Evolutionary conservation across 2,329 filamentous ascomycete species (phyloP).

Genomic region (Talaromyces sp.): DNA sequence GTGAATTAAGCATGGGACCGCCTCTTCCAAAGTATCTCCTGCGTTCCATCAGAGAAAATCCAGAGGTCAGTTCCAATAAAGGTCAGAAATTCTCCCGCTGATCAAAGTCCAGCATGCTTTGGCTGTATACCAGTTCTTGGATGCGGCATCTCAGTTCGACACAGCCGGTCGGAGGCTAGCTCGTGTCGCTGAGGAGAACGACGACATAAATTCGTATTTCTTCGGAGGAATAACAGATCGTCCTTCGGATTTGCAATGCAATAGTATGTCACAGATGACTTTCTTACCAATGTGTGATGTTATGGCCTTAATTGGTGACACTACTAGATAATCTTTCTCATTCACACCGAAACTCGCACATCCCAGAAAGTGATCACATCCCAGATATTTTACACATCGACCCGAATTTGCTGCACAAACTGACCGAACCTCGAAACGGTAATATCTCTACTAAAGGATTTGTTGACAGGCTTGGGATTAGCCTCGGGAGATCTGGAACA

Average conservation of each 20-base stretch:
- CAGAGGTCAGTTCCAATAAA: background rate
- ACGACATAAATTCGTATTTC: background rate
- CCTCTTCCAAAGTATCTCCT: no score
- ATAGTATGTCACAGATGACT: background rate
- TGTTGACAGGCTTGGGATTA: background rate
- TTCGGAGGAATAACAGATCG: background rate
- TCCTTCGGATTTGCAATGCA: background rate
- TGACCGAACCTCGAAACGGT: background rate
- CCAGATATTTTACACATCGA: background rate
- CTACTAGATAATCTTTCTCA: background rate
- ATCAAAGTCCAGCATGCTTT: background rate
- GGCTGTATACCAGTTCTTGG: background rate
- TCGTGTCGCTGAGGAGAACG: background rate
- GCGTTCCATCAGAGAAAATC: no score
- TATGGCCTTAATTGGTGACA: no score
- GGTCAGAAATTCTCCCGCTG: background rate
- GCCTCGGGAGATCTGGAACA: background rate
- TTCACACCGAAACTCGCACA: background rate
- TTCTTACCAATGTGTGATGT: background rate
- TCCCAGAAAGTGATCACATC: background rate
- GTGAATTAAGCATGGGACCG: no score
- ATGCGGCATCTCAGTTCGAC: background rate
- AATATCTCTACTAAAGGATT: background rate
- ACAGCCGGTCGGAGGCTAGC: background rate
- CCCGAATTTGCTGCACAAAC: background rate